Evolutionary conservation across 495 filamentous ascomycete species (phyloP).

Genomic region (Trypethelium eluteriae): DNA sequence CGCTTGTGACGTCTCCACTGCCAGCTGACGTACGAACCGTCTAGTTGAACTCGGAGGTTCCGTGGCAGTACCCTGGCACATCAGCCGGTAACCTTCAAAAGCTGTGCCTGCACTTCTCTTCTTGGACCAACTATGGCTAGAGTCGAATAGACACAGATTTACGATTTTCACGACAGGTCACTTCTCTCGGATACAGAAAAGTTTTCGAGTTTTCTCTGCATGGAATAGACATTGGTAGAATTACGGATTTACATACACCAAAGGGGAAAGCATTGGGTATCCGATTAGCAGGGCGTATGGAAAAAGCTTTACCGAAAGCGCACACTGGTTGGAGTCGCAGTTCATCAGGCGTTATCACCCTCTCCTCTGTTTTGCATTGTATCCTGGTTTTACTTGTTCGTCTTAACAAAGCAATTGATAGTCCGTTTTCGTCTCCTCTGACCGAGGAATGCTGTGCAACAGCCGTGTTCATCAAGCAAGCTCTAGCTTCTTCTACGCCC

Average conservation of each 20-base stretch:
- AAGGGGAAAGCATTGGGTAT: background rate
- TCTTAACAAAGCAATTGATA: background rate
- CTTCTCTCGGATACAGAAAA: background rate
- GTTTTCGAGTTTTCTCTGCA: background rate
- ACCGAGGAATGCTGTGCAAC: slow-evolving; percentile 1
- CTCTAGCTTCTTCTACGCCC: no score
- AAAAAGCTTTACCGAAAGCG: background rate
- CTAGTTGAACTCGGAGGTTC: no score
- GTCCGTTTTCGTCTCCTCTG: background rate
- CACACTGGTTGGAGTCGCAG: background rate
- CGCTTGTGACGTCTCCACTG: no score
- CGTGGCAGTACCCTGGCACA: no score
- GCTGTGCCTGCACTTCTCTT: no score
- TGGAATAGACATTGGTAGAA: background rate
- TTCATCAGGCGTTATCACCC: background rate
- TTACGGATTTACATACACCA: background rate
- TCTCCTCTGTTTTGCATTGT: background rate
- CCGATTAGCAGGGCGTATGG: background rate
- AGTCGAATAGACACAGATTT: background rate
- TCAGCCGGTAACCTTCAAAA: no score
- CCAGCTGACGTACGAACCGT: no score
- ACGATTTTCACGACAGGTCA: background rate
- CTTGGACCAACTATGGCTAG: no score
- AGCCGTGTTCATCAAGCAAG: background rate
- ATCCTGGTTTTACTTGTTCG: background rate